These are phyloP conservation scores for Ogataea hybrid DNA, from an alignment of 1,139 yeast genomes.

Conservation along the genomic window DNA sequence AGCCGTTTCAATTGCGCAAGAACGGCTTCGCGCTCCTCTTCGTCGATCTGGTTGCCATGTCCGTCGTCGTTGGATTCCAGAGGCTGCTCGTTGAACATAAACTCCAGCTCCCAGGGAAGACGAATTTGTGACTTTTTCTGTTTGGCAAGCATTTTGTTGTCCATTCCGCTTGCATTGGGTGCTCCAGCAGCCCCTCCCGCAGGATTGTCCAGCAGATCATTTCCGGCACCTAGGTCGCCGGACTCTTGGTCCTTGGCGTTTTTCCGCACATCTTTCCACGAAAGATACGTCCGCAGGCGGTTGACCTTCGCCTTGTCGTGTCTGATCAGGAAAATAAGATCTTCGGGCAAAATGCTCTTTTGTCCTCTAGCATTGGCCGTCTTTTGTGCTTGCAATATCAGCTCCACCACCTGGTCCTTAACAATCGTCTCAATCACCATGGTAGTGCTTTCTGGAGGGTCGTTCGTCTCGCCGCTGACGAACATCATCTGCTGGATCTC, in stretches of 20 bases:
- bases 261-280: constrained; percentile 98
- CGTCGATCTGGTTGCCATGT: constrained; percentile 56
- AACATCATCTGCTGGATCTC: constrained; percentile 99
- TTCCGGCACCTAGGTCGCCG: constrained; percentile 68
- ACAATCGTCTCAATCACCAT: constrained; percentile 93
- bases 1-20: constrained; percentile 82
- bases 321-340: constrained; percentile 84
- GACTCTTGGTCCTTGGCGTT: constrained; percentile 95
- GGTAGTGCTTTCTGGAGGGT: constrained; percentile 90
- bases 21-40: constrained; percentile 86
- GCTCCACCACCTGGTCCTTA: constrained; percentile 90
- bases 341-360: constrained; percentile 86
- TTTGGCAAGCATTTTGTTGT: constrained; percentile 59
- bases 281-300: constrained; percentile 80
- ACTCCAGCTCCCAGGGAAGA: constrained; percentile 93
- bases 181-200: constrained; percentile 37
- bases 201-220: constrained; percentile 53
- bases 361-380: constrained; percentile 82
- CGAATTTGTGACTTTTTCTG: constrained; percentile 78
- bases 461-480: constrained; percentile 92
- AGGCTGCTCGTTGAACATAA: constrained; percentile 91
- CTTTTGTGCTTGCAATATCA: constrained; percentile 70
- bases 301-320: constrained; percentile 95
- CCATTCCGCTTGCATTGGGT: constrained; percentile 41
- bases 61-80: constrained; percentile 61